These are phyloP conservation scores for Chalciporus pseudorubinellus DNA, from an alignment of 768 basidiomycete species.

Conservation along the genomic window DNA sequence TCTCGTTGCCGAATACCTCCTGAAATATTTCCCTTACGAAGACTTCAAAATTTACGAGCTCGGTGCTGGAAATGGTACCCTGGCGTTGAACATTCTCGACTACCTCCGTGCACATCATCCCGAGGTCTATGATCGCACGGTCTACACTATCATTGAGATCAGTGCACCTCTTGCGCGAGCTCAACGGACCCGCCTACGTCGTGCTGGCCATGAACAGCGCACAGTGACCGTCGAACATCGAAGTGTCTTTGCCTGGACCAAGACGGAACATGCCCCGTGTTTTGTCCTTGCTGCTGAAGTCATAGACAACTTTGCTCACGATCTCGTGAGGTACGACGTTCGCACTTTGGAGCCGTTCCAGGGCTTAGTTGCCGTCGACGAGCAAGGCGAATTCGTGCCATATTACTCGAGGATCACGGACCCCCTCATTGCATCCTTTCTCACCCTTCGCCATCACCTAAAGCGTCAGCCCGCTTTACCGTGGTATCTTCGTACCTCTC, in stretches of 20 bases:
- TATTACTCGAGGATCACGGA: slow-evolving; percentile 84
- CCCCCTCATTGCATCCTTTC: slow-evolving; percentile 76
- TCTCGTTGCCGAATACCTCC: slow-evolving; percentile 86
- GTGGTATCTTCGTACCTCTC: slow-evolving; percentile 51
- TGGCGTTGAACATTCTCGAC: slow-evolving; percentile 85
- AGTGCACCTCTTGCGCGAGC: slow-evolving; percentile 70
- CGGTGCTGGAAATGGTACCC: slow-evolving; percentile 95
- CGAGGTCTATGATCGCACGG: slow-evolving; percentile 89
- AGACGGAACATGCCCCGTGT: slow-evolving; percentile 75
- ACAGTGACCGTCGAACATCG: slow-evolving; percentile 68
- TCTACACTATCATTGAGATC: slow-evolving; percentile 95
- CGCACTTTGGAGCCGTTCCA: slow-evolving; percentile 80
- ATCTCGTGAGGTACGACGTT: slow-evolving; percentile 88
- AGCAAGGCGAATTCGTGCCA: slow-evolving; percentile 76
- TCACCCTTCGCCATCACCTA: slow-evolving; percentile 62
- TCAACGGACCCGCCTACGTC: slow-evolving; percentile 66
- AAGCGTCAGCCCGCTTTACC: slow-evolving; percentile 57
- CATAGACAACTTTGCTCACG: slow-evolving; percentile 97
- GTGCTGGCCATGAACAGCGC: slow-evolving; percentile 28
- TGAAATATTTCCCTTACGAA: slow-evolving; percentile 95
- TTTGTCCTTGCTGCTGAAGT: slow-evolving; percentile 96
- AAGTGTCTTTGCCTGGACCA: slow-evolving; percentile 86
- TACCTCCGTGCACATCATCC: slow-evolving; percentile 75
- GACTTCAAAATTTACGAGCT: slow-evolving; percentile 97
- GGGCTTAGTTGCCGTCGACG: slow-evolving; percentile 75